Percentiles rank a stretch among this genome's conserved stretches.
These are phyloP conservation scores for Oryza meyeriana DNA, from an alignment of 176 grass and related monocot genomes.

Conservation along the genomic window DNA sequence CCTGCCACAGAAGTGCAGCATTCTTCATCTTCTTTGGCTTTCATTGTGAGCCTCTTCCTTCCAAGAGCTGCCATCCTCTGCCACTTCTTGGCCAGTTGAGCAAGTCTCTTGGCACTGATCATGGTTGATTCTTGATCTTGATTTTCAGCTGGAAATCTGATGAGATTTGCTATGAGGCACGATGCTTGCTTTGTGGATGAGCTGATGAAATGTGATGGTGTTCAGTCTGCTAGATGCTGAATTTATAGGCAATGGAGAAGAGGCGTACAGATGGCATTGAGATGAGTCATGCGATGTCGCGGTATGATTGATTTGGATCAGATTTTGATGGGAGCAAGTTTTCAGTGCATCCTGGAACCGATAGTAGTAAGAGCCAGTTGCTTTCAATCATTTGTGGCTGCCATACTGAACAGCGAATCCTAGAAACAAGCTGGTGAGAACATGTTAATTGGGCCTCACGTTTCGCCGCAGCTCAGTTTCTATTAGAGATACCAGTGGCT, in stretches of 20 bases:
- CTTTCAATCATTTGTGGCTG: neutral
- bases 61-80: constrained; percentile 30
- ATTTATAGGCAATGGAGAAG: neutral
- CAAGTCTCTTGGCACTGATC: neutral
- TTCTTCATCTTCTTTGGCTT: neutral
- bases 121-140: neutral
- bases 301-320: constrained; percentile 7
- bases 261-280: neutral
- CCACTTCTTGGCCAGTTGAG: constrained; percentile 21
- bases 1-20: constrained; percentile 8
- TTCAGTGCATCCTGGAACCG: neutral
- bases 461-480: neutral
- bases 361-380: neutral
- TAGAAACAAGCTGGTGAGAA: neutral
- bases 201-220: neutral
- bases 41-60: constrained; percentile 39
- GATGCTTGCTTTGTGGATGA: neutral
- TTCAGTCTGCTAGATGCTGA: neutral
- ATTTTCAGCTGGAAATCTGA: neutral
- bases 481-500: neutral
- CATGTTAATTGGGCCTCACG: neutral
- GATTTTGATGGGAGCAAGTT: constrained; percentile 28
- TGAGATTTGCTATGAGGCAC: neutral
- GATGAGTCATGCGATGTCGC: neutral
- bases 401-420: neutral